phyloP scores from a whole-genome alignment of 768 basidiomycete species.

The Agaricus blazei region DNA sequence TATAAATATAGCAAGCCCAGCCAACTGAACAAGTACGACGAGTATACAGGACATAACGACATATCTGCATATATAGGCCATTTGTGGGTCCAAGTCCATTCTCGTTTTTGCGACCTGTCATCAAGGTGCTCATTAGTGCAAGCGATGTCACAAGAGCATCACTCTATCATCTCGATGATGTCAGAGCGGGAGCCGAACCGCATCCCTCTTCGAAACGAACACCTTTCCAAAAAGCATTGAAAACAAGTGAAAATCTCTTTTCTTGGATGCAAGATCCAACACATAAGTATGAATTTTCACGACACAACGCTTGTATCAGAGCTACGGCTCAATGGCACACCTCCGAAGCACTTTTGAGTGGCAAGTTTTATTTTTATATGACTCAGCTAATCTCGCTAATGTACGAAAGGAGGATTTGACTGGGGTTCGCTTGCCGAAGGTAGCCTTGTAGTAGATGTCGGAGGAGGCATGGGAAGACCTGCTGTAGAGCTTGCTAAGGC shows the following conservation, averaged over 20 bases:
- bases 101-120: neutral
- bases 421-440: slow-evolving; percentile 51
- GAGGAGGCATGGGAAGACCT: slow-evolving; percentile 61
- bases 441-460: slow-evolving; percentile 61
- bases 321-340: slow-evolving; percentile 3
- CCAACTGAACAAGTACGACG: slow-evolving; percentile 2
- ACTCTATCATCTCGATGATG: slow-evolving; percentile 8
- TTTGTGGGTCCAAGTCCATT: neutral
- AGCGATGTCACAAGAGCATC: slow-evolving; percentile 3
- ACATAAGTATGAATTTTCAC: slow-evolving; percentile 2
- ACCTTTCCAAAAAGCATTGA: slow-evolving; percentile 5
- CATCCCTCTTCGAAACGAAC: neutral
- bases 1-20: neutral
- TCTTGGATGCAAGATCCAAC: slow-evolving; percentile 7
- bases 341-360: neutral
- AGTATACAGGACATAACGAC: neutral
- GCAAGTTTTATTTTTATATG: neutral
- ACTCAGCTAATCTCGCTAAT: neutral
- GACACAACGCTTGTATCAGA: slow-evolving; percentile 8
- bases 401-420: slow-evolving; percentile 42
- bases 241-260: neutral
- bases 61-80: slow-evolving; percentile 6
- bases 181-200: neutral
- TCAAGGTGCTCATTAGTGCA: neutral
- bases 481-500: slow-evolving; percentile 31